Evolutionary conservation across 1,139 yeast species (phyloP), one percentile per base, ranked within the genome.

Genomic region (Suhomyces coccinellae): DNA sequence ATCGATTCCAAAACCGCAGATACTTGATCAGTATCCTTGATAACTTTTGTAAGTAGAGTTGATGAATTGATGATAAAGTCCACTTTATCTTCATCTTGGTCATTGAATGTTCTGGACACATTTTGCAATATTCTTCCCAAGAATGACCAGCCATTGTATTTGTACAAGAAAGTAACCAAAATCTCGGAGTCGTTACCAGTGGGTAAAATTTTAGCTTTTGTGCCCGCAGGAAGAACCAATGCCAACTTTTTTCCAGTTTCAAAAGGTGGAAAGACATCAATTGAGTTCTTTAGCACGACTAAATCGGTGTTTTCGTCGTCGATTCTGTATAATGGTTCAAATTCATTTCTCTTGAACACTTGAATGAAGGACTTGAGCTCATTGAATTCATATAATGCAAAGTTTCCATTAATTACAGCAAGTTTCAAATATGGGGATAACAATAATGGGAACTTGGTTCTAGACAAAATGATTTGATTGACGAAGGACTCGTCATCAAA

Each of bases 111-210:
- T 40, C 67, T 68, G 29, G 83, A 70, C 8, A 84, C 61, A 52
- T 84, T 85, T 53, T 86, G 91, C 27, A 91, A 63, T 0, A 87
- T 68, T 53, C 96, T 76, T 1, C 97, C 97, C 30, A 91, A 56
- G 35, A 87, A 69, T 0, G 95, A 79, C 96, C 97, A 89, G 0
- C 97, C 98, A 59, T 83, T 87, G 58, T 83, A 89, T 6, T 77
- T 75, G 60, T 85, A 80, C 36, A 85, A 68, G 68, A 93, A 90
- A 27, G 89, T 77, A 1, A 86, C 85, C 34, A 87, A 73, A 6
- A 82, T 75, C 30, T 69, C 73, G 28, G 67, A 67, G 3, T 65
- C 63, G 13, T 59, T 59, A 2, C 71, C 57, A 2, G 80, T 64
- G 1, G 87, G 81, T 28, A 88, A 63, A 1, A 87, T 65, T 53